A percentile compares a stretch with the other conserved stretches of the same genome.
phyloP scores from a whole-genome alignment of 1,139 yeast species.

The Pichia cactophila region DNA sequence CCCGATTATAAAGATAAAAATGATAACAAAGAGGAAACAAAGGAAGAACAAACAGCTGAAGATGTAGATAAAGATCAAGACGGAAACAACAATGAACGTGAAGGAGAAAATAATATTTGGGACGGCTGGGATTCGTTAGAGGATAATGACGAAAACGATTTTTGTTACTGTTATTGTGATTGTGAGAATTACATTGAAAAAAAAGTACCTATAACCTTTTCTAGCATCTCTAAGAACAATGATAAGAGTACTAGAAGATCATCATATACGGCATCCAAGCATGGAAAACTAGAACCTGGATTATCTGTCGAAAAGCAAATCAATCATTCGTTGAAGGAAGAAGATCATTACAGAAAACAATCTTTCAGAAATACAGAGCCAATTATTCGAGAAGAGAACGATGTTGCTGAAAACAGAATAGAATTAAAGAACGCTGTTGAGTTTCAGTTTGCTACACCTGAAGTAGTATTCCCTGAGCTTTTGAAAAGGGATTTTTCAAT shows the following conservation, averaged over 20 bases:
- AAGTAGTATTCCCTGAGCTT: slow-evolving; percentile 6
- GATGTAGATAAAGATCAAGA: too few relatives aligned
- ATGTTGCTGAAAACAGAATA: background rate
- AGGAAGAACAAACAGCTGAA: too few relatives aligned
- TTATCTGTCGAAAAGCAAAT: background rate
- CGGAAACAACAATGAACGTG: background rate
- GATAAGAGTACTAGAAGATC: too few relatives aligned
- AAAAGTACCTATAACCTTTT: background rate
- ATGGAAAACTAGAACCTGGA: background rate
- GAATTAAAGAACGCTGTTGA: slow-evolving; percentile 9
- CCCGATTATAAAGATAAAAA: too few relatives aligned
- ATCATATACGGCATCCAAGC: too few relatives aligned
- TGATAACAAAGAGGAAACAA: too few relatives aligned
- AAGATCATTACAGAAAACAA: slow-evolving; percentile 6
- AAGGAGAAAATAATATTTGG: background rate
- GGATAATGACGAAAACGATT: background rate
- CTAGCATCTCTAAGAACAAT: background rate
- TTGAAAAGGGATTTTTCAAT: slow-evolving; percentile 2
- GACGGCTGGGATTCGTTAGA: background rate
- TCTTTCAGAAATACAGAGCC: background rate
- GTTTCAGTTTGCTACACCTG: slow-evolving; percentile 18
- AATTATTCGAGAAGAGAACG: background rate
- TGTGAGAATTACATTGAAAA: background rate
- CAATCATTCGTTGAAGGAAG: slow-evolving; percentile 8
- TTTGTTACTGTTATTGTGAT: background rate